A percentile compares a stretch with the other conserved stretches of the same genome.
These are phyloP conservation scores for Colletotrichum theobromicola DNA, from an alignment of 2,329 filamentous ascomycete genomes.

Conservation along the genomic window DNA sequence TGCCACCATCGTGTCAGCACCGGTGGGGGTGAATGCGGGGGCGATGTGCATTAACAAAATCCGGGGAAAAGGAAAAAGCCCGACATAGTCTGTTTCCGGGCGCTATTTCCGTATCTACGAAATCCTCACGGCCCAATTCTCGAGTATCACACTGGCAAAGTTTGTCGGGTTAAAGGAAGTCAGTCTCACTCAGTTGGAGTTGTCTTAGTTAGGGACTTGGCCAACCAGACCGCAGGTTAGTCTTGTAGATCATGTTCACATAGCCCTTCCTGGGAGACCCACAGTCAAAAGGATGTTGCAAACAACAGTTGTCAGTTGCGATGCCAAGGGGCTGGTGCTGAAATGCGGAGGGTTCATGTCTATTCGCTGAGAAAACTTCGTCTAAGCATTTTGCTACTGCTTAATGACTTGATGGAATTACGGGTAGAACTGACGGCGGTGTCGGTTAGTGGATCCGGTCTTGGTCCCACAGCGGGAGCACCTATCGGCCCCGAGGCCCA, in stretches of 20 bases:
- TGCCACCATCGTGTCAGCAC: background rate
- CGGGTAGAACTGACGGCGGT: no score
- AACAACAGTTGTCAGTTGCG: background rate
- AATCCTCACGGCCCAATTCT: background rate
- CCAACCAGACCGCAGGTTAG: background rate
- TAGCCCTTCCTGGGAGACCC: background rate
- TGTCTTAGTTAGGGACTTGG: background rate
- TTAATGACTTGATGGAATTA: no score
- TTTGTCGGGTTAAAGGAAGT: background rate
- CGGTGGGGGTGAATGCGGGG: slow-evolving; percentile 5
- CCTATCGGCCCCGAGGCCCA: no score
- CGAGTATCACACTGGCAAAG: background rate
- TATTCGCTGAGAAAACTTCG: background rate
- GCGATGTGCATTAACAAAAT: background rate
- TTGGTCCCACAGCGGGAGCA: no score
- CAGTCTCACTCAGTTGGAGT: background rate
- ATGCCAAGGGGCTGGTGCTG: fast-evolving
- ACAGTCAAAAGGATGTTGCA: background rate
- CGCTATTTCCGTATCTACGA: background rate
- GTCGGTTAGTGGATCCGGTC: no score
- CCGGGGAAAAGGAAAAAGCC: slow-evolving; percentile 8
- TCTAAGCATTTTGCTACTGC: fast-evolving
- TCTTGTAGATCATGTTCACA: background rate
- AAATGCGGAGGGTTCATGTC: fast-evolving
- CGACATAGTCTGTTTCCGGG: background rate